These are phyloP conservation scores for Cercophora newfieldiana DNA, from an alignment of 495 filamentous ascomycete genomes.

Conservation along the genomic window DNA sequence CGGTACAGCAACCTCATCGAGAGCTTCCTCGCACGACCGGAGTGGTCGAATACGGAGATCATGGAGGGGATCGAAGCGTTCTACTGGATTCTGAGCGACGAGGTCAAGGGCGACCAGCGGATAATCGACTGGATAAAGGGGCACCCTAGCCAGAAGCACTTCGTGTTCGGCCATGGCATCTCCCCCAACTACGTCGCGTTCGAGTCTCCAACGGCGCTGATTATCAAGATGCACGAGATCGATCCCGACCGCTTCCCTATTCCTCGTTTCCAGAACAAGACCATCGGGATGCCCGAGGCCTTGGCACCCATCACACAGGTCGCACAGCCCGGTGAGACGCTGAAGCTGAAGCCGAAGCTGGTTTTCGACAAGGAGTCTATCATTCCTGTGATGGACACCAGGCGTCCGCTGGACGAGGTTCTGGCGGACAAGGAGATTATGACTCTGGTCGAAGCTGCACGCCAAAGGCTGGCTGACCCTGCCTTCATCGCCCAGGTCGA, in stretches of 20 bases:
- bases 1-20: slow-evolving; percentile 67
- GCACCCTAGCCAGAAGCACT: slow-evolving; percentile 63
- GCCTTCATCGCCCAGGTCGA: slow-evolving; percentile 42
- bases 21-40: slow-evolving; percentile 62
- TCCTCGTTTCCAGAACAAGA: slow-evolving; percentile 57
- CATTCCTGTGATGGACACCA: slow-evolving; percentile 55
- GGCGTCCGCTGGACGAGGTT: slow-evolving; percentile 40
- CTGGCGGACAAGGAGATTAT: slow-evolving; percentile 45
- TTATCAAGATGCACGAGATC: slow-evolving; percentile 66
- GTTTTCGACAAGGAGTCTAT: slow-evolving; percentile 51
- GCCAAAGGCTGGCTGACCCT: slow-evolving; percentile 38
- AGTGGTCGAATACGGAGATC: slow-evolving; percentile 68
- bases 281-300: slow-evolving; percentile 15
- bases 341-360: slow-evolving; percentile 68
- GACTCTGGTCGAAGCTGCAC: slow-evolving; percentile 50
- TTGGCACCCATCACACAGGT: slow-evolving; percentile 24
- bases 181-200: slow-evolving; percentile 73
- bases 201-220: slow-evolving; percentile 58
- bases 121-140: slow-evolving; percentile 68
- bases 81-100: slow-evolving; percentile 77
- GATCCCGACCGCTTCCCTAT: slow-evolving; percentile 68
- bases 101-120: slow-evolving; percentile 59
- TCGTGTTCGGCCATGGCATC: slow-evolving; percentile 69
- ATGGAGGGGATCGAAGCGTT: slow-evolving; percentile 67
- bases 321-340: slow-evolving; percentile 39